Base-by-base conservation (phyloP, 768 basidiomycete species). In the Hypholoma fasciculare region DNA sequence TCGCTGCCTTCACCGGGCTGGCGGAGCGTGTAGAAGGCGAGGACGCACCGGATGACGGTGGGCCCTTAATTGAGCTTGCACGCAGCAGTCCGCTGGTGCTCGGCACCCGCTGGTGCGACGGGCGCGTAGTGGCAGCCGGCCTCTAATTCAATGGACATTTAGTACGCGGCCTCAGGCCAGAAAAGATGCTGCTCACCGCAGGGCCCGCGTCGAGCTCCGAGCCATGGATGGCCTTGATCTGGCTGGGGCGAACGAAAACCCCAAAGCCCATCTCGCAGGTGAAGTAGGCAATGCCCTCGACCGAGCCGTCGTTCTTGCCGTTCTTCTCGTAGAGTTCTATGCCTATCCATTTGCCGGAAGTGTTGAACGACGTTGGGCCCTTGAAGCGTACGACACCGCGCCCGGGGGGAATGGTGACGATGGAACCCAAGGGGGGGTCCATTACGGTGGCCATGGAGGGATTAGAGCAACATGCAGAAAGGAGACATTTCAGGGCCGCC, bases 231-330 rank as follows among this genome's bases (percentile, higher is more conserved):
- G 82, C 67, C 69, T 84, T 92, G 61, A 98, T 91, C 70, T 94
- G 90, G 67, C 89, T 89, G 0, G 90, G 85, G 37, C 92, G 81
- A 5, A 98, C 88, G 69, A 99, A 98, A 27, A 98, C 90, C 48
- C 97, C 97, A 75, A 92, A 77, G 30, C 78, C 77, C 48, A 79
- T 76, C 65, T 81, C 82, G 76, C 94, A 98, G 16, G 76, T 78
- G 71, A 99, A 99, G 75, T 98, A 99, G 1, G 72, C 61, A 49
- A 85, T 72, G 14, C 89, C 94, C 37, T 88, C 78, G 7, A 99
- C 90, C 1, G 86, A 83, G 1, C 97, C 97, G 65, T 98, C 92
- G 77, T 99, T 99, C 87, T 98, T 99, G 39, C 97, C 97, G 46
- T 84, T 88, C 7, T 84, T 73, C 65, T 89, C 87, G 56, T 81